phyloP scores from a whole-genome alignment of 768 basidiomycete genomes.

The Phanerochaete sordida region DNA sequence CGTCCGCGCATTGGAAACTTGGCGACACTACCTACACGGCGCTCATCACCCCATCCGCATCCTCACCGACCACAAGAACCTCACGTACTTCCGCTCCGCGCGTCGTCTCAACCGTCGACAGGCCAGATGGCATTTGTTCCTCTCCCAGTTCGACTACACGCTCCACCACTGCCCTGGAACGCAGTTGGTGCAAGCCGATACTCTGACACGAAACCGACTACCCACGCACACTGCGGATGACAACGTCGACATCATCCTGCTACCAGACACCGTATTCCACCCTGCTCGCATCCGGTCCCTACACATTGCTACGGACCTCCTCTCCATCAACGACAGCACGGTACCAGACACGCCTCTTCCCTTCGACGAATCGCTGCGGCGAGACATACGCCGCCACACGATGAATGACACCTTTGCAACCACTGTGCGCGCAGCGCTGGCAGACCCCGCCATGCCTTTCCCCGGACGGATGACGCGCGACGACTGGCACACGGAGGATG shows the following conservation, averaged over 20 bases:
- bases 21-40: slow-evolving; percentile 25
- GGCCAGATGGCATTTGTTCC: slow-evolving; percentile 25
- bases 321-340: not conserved
- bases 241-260: not conserved
- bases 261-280: slow-evolving; percentile 8
- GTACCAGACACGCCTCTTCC: not conserved
- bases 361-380: not conserved
- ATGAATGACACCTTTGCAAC: slow-evolving; percentile 6
- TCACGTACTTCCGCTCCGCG: slow-evolving; percentile 23
- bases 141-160: slow-evolving; percentile 17
- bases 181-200: slow-evolving; percentile 2
- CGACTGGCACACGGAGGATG: not conserved
- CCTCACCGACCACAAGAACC: slow-evolving; percentile 29
- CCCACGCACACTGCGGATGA: not conserved
- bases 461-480: slow-evolving; percentile 3
- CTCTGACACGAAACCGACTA: slow-evolving; percentile 5
- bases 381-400: not conserved
- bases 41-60: slow-evolving; percentile 15
- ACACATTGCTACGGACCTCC: not conserved
- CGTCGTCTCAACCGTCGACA: slow-evolving; percentile 28
- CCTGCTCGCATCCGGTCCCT: not conserved
- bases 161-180: slow-evolving; percentile 6
- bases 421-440: slow-evolving; percentile 8
- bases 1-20: slow-evolving; percentile 23
- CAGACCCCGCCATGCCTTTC: slow-evolving; percentile 19